Conservation (phyloP, 768 basidiomycete genomes). For the Russula emetica region DNA sequence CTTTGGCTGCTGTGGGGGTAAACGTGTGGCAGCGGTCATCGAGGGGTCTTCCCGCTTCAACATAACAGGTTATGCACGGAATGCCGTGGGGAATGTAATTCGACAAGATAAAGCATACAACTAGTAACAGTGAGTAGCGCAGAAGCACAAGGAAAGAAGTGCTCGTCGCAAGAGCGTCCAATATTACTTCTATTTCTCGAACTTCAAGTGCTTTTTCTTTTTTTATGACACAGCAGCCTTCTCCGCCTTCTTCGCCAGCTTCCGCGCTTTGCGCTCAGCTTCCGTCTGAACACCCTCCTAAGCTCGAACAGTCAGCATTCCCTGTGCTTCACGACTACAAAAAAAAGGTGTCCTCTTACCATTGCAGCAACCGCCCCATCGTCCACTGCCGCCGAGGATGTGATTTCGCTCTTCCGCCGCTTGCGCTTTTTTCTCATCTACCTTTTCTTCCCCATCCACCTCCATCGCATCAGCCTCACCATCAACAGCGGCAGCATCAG, state of each 20-base stretch:
- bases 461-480: constrained; percentile 40
- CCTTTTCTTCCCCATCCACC: constrained; percentile 40
- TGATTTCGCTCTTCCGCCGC: constrained; percentile 34
- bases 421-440: constrained; percentile 40
- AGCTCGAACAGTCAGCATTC: constrained; percentile 10
- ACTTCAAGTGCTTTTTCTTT: constrained; percentile 42
- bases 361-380: constrained; percentile 26
- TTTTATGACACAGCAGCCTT: constrained; percentile 69
- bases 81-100: background rate
- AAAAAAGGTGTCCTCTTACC: constrained; percentile 6
- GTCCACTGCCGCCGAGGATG: background rate
- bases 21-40: too few relatives aligned
- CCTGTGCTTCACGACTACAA: background rate
- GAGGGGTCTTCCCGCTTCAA: background rate
- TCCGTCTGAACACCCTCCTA: constrained; percentile 63
- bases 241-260: constrained; percentile 73
- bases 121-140: too few relatives aligned
- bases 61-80: background rate
- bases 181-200: constrained; percentile 30
- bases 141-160: background rate
- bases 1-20: constrained; percentile 15
- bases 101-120: background rate
- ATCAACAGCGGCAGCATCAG: constrained; percentile 22
- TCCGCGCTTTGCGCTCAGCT: constrained; percentile 76
- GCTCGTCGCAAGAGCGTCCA: background rate